Percentiles rank a stretch among this genome's conserved stretches.
Evolutionary conservation across 768 basidiomycete species (phyloP).

Genomic region (Russula dissimulans): DNA sequence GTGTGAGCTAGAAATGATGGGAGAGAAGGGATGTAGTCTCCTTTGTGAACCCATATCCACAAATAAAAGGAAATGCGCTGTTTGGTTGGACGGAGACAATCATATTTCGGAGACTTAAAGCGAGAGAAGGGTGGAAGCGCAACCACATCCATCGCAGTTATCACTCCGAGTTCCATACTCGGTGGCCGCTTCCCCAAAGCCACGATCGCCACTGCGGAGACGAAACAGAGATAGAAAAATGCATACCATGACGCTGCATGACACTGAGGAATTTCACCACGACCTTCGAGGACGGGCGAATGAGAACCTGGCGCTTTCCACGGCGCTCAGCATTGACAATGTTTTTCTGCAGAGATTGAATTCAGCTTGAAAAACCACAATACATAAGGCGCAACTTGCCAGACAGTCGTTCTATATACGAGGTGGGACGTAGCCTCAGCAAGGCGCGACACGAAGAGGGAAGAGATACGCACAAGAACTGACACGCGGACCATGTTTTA

Average conservation of each 20-base stretch:
- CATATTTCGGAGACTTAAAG: constrained; percentile 81
- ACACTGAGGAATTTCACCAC: constrained; percentile 95
- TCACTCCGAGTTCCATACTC: constrained; percentile 47
- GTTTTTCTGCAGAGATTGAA: constrained; percentile 58
- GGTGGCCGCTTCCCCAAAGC: neutral
- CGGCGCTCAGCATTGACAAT: constrained; percentile 99
- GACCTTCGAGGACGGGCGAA: constrained; percentile 96
- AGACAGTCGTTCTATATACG: constrained; percentile 51
- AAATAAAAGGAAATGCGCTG: constrained; percentile 36
- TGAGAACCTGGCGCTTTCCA: constrained; percentile 98
- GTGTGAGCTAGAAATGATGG: neutral
- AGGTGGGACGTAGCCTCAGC: neutral
- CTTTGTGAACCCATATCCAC: constrained; percentile 47
- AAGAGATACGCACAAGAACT: constrained; percentile 46
- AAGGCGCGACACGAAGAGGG: neutral
- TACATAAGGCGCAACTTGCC: constrained; percentile 24
- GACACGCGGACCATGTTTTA: constrained; percentile 80
- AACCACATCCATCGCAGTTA: constrained; percentile 75
- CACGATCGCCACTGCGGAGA: neutral
- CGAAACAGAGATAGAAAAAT: neutral
- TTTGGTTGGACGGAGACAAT: constrained; percentile 48
- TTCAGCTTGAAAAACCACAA: neutral
- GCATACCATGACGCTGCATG: constrained; percentile 97
- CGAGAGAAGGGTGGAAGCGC: constrained; percentile 54
- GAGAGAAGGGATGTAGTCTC: constrained; percentile 37